Evolutionary conservation across 768 basidiomycete species (phyloP).

Genomic region (Sporobolomyces phaffii): DNA sequence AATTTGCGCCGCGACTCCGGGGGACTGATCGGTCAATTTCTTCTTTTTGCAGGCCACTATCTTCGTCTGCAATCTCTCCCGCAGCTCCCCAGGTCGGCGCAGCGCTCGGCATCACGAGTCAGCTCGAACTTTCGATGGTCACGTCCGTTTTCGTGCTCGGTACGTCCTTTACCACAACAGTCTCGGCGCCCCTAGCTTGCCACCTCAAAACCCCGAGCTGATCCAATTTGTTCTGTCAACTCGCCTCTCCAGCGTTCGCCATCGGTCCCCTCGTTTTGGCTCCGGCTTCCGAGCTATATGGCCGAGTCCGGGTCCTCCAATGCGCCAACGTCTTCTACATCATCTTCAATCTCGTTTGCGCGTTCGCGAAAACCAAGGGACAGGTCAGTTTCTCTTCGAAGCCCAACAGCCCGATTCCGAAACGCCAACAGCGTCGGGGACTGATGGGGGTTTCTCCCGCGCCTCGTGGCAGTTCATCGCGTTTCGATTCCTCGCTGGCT

Average conservation of each 20-base stretch:
- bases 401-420: too few relatives aligned
- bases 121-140: slow-evolving; percentile 53
- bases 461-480: slow-evolving; percentile 58
- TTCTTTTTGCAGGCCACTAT: slow-evolving; percentile 50
- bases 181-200: slow-evolving; percentile 41
- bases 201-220: too few relatives aligned
- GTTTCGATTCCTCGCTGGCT: slow-evolving; percentile 63
- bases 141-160: slow-evolving; percentile 59
- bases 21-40: background rate
- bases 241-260: slow-evolving; percentile 22
- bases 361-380: slow-evolving; percentile 55
- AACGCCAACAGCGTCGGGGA: too few relatives aligned
- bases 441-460: too few relatives aligned
- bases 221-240: too few relatives aligned
- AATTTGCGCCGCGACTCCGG: too few relatives aligned
- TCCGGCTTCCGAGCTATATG: slow-evolving; percentile 67
- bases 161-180: slow-evolving; percentile 50
- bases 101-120: slow-evolving; percentile 56
- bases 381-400: background rate
- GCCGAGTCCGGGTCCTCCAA: slow-evolving; percentile 60
- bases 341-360: slow-evolving; percentile 56
- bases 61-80: slow-evolving; percentile 70
- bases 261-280: slow-evolving; percentile 42
- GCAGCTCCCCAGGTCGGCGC: slow-evolving; percentile 54
- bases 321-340: slow-evolving; percentile 62